Evolutionary conservation across 495 filamentous ascomycete genomes (phyloP).

Genomic region (Amphirosellinia nigrospora): DNA sequence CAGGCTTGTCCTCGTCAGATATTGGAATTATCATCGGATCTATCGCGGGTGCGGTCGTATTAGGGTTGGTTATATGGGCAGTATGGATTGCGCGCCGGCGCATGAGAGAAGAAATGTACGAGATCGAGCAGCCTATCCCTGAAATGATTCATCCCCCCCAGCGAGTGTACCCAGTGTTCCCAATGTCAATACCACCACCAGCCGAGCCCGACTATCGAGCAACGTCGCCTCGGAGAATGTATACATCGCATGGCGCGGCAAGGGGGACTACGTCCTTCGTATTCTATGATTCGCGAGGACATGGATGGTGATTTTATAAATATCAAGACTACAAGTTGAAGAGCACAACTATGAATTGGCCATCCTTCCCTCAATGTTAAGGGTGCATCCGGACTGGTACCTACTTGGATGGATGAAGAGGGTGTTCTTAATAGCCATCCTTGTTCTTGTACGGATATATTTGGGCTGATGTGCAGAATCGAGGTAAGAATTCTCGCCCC

Average conservation of each 20-base stretch:
- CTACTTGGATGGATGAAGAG: no score
- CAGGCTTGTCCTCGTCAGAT: constrained; percentile 27
- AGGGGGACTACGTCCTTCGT: constrained; percentile 9
- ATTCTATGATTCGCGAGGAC: not conserved
- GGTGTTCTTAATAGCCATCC: no score
- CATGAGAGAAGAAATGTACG: constrained; percentile 23
- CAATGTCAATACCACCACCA: constrained; percentile 35
- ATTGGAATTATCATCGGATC: constrained; percentile 38
- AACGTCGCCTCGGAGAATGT: constrained; percentile 16
- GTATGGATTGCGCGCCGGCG: constrained; percentile 32
- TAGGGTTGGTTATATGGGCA: constrained; percentile 36
- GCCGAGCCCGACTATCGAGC: constrained; percentile 29
- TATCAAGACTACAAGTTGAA: not conserved
- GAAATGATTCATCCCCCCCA: constrained; percentile 16
- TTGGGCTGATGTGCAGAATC: not conserved
- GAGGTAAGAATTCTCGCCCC: not conserved
- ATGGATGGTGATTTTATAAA: not conserved
- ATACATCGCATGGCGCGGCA: constrained; percentile 25
- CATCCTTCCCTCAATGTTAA: not conserved
- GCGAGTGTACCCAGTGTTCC: constrained; percentile 31
- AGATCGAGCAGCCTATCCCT: not conserved
- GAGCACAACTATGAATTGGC: not conserved
- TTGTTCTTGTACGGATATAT: not conserved
- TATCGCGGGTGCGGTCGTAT: constrained; percentile 30
- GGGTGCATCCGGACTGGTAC: not conserved